These are phyloP conservation scores for Diddensiella santjacobensis DNA, from an alignment of 805 yeast species.

Conservation along the genomic window DNA sequence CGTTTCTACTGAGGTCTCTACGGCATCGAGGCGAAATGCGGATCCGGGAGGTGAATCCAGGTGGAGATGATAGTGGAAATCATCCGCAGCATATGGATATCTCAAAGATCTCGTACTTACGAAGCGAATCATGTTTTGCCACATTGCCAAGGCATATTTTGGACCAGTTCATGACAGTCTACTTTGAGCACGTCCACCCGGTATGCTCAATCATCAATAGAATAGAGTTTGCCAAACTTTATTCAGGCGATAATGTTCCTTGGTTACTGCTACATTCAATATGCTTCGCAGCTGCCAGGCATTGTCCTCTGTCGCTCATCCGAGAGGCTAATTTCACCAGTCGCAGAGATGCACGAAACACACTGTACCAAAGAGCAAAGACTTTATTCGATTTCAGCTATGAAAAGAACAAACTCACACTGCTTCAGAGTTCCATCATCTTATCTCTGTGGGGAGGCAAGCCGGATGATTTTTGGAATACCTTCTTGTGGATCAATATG, in stretches of 20 bases:
- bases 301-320: slow-evolving; percentile 11
- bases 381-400: slow-evolving; percentile 6
- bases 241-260: slow-evolving; percentile 7
- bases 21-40: slow-evolving; percentile 14
- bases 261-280: slow-evolving; percentile 15
- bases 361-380: slow-evolving; percentile 14
- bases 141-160: slow-evolving; percentile 4
- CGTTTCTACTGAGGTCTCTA: slow-evolving; percentile 9
- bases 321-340: slow-evolving; percentile 9
- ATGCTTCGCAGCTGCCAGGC: slow-evolving; percentile 15
- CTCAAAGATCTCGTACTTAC: not conserved
- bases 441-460: slow-evolving; percentile 13
- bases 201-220: slow-evolving; percentile 16
- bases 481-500: slow-evolving; percentile 10
- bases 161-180: slow-evolving; percentile 8
- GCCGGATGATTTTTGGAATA: slow-evolving; percentile 14
- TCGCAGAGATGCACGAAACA: slow-evolving; percentile 10
- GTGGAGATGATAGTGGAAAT: not conserved
- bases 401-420: slow-evolving; percentile 10
- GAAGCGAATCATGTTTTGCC: slow-evolving; percentile 2
- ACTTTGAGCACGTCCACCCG: slow-evolving; percentile 16
- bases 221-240: slow-evolving; percentile 12
- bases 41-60: slow-evolving; percentile 1
- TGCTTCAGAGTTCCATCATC: slow-evolving; percentile 9
- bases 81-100: not conserved